A percentile compares a stretch with the other conserved stretches of the same genome.
These are phyloP conservation scores for Chrysosphaeria jannelii DNA, from an alignment of 2,329 filamentous ascomycete genomes.

Conservation along the genomic window DNA sequence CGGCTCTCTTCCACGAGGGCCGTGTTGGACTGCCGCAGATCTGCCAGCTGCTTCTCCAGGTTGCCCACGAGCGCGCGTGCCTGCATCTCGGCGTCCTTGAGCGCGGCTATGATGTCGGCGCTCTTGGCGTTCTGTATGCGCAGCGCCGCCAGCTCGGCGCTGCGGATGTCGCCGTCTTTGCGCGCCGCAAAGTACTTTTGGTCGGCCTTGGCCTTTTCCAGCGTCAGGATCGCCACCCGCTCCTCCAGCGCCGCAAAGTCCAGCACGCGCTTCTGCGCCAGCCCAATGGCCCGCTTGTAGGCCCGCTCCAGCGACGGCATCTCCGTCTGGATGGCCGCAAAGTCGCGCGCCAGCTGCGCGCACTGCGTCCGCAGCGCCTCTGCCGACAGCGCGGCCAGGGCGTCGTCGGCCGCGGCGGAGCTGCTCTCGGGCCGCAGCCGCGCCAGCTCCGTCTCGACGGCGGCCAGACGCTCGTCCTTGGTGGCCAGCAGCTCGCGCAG, in stretches of 20 bases:
- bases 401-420: conserved; percentile 12
- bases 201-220: conserved; percentile 87
- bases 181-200: conserved; percentile 94
- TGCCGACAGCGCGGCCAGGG: conserved; percentile 25
- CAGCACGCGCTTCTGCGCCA: conserved; percentile 65
- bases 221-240: conserved; percentile 37
- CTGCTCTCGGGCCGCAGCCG: conserved; percentile 32
- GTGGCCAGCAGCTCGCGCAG: conserved; percentile 54
- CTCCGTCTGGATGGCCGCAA: conserved; percentile 60
- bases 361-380: conserved; percentile 51
- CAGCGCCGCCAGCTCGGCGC: conserved; percentile 49
- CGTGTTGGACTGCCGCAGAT: conserved; percentile 53
- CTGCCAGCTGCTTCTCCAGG: conserved; percentile 68
- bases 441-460: conserved; percentile 57
- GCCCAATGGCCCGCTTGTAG: conserved; percentile 61
- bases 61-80: conserved; percentile 50
- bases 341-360: conserved; percentile 46
- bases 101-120: conserved; percentile 70
- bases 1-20: conserved; percentile 41
- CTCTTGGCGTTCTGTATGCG: conserved; percentile 67
- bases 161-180: conserved; percentile 69
- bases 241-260: conserved; percentile 54
- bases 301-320: conserved; percentile 69
- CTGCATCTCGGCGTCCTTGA: conserved; percentile 69
- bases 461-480: conserved; percentile 49